Evolutionary conservation across 352 stramenopile genomes (phyloP), one percentile per base, ranked within the genome.

Genomic region (Thalassiosira mediterranea): DNA sequence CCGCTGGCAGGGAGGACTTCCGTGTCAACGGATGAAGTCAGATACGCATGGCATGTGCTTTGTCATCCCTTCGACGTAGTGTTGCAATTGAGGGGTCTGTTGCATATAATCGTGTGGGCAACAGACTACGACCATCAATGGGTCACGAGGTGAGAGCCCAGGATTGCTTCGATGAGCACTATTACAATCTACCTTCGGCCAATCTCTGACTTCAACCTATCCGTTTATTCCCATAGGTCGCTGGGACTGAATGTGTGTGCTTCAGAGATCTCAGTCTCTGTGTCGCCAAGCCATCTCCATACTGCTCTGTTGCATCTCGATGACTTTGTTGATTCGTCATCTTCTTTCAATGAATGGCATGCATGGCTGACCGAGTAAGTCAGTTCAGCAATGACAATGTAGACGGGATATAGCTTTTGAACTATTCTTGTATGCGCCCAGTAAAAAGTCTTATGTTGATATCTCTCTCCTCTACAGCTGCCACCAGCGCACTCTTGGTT

Each of bases 241-340:
- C 21, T 81, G 13, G 48, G 26, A 4, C n/a, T 72, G 8, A 32
- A 57, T 26, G 3, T 81, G n/a, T 47, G 46, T 3, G n/a, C 64
- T 19, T 42, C 68, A 8, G 47, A 79, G 52, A 21, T 63, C 38
- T 44, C 58, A 10, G n/a, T 72, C 5, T 58, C 15, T 29, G 40
- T 83, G 28, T 69, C 60, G 31, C 68, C 67, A 15, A 26, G 29
- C 2, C 60, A 73, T 29, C 42, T 83, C n/a, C 68, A 83, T 17
- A 83, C 75, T 5, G 60, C 62, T 8, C 56, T 83, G n/a, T 48
- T 76, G 26, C 75, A 83, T 34, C 23, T 83, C 1, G 75, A 83
- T 31, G 69, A 80, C 37, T 83, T 51, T 13, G 13, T 13, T 13
- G 34, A 42, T 42, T 13, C 34, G 13, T 13, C 13, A 42, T 42